These are phyloP conservation scores for Gossypium thurberi DNA, from an alignment of 345 rosid species.

Conservation along the genomic window DNA sequence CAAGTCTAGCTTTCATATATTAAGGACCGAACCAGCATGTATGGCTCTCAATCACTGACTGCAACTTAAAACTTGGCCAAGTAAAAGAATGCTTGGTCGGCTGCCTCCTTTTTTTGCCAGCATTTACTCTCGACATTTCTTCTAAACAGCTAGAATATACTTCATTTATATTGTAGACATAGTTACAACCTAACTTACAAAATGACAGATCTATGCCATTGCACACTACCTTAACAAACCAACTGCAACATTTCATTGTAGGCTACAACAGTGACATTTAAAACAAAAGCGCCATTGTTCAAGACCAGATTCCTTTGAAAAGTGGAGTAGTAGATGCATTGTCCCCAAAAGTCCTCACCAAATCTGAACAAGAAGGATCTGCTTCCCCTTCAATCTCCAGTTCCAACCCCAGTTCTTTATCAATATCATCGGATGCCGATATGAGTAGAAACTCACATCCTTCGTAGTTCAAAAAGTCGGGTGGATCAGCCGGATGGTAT, in stretches of 20 bases:
- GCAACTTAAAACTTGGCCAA: too few relatives aligned
- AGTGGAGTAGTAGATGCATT: slow-evolving; percentile 37
- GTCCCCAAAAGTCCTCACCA: slow-evolving; percentile 50
- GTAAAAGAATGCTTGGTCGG: too few relatives aligned
- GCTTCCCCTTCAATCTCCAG: slow-evolving; percentile 33
- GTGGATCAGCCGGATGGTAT: slow-evolving; percentile 55
- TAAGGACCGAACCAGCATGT: too few relatives aligned
- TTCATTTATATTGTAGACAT: too few relatives aligned
- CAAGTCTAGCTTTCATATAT: too few relatives aligned
- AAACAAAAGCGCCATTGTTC: not conserved
- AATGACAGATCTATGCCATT: not conserved
- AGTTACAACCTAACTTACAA: not conserved
- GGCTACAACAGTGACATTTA: not conserved
- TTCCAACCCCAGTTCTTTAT: slow-evolving; percentile 61
- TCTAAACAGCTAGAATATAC: too few relatives aligned
- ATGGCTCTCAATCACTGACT: too few relatives aligned
- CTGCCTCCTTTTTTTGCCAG: too few relatives aligned
- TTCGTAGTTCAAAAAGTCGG: slow-evolving; percentile 61
- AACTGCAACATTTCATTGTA: not conserved
- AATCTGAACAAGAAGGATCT: slow-evolving; percentile 49
- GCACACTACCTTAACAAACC: not conserved
- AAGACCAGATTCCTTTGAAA: slow-evolving; percentile 58
- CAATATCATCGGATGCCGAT: slow-evolving; percentile 57
- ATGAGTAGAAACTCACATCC: slow-evolving; percentile 74
- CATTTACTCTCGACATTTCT: too few relatives aligned